Evolutionary conservation across 306 rosid species (phyloP).

Genomic region (Psophocarpus tetragonolobus): DNA sequence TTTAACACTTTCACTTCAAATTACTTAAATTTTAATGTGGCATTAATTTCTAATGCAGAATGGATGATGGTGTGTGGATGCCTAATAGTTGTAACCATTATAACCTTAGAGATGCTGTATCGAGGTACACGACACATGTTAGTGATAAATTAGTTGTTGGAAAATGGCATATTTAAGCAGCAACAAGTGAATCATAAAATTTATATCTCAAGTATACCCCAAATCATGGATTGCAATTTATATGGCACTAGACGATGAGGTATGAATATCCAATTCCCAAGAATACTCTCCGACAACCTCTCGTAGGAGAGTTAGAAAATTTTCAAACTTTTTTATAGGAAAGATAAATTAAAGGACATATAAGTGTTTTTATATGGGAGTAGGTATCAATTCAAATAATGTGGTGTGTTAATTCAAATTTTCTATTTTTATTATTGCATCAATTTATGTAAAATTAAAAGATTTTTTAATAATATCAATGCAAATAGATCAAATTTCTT

Average conservation of each 20-base stretch:
- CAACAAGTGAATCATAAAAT: background rate
- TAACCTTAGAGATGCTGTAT: constrained; percentile 82
- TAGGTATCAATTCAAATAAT: too few species aligned
- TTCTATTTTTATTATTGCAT: too few species aligned
- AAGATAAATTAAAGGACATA: too few species aligned
- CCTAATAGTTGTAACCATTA: constrained; percentile 66
- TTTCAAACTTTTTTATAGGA: too few species aligned
- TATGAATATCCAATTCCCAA: constrained; percentile 84
- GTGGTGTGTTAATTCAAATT: too few species aligned
- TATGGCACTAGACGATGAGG: constrained; percentile 81
- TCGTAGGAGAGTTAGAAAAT: too few species aligned
- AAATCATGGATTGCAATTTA: constrained; percentile 95
- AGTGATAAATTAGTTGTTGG: background rate
- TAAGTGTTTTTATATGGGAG: too few species aligned
- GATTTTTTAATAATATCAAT: too few species aligned
- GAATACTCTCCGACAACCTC: constrained; percentile 93
- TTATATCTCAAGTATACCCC: constrained; percentile 71
- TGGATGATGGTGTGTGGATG: constrained; percentile 87
- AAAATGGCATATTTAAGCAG: background rate
- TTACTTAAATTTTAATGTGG: background rate
- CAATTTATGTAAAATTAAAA: too few species aligned
- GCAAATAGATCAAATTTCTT: too few species aligned
- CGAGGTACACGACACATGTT: constrained; percentile 88
- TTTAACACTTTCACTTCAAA: background rate
- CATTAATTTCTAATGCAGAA: constrained; percentile 48